These are phyloP conservation scores for Ganoderma resinaceum DNA, from an alignment of 1,284 basidiomycete species.

Conservation along the genomic window DNA sequence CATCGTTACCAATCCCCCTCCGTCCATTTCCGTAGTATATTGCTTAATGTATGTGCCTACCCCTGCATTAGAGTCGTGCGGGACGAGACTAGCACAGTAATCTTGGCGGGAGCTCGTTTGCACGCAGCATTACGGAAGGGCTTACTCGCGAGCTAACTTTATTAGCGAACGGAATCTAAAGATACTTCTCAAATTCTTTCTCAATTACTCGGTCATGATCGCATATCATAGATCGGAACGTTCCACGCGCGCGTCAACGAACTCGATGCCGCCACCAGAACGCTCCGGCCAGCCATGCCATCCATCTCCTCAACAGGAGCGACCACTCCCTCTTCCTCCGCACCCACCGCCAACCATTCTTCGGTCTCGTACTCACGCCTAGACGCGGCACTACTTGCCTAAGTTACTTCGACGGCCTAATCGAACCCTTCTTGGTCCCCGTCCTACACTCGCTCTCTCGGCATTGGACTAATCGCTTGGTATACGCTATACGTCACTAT, in stretches of 20 bases:
- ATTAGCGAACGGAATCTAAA: background rate
- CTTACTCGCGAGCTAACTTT: background rate
- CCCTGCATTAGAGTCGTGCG: background rate
- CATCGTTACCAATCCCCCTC: background rate
- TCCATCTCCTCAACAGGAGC: slow-evolving; percentile 1
- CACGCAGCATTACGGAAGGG: background rate
- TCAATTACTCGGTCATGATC: background rate
- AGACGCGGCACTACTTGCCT: background rate
- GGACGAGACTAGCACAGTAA: background rate
- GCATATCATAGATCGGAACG: slow-evolving; percentile 2
- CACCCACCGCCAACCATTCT: background rate
- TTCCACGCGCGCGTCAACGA: slow-evolving; percentile 1
- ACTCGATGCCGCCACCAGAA: background rate
- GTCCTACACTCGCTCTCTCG: background rate
- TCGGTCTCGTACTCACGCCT: background rate
- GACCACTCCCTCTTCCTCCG: background rate
- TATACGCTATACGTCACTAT: background rate
- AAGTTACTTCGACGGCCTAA: background rate
- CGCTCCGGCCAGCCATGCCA: background rate
- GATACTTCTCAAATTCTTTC: background rate
- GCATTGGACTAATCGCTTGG: background rate
- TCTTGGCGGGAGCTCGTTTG: too few relatives aligned
- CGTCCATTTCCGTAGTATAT: background rate
- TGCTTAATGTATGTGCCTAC: background rate
- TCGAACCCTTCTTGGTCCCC: background rate